phyloP scores from a whole-genome alignment of 257 asterid genomes.

The Nicotiana paniculata region DNA sequence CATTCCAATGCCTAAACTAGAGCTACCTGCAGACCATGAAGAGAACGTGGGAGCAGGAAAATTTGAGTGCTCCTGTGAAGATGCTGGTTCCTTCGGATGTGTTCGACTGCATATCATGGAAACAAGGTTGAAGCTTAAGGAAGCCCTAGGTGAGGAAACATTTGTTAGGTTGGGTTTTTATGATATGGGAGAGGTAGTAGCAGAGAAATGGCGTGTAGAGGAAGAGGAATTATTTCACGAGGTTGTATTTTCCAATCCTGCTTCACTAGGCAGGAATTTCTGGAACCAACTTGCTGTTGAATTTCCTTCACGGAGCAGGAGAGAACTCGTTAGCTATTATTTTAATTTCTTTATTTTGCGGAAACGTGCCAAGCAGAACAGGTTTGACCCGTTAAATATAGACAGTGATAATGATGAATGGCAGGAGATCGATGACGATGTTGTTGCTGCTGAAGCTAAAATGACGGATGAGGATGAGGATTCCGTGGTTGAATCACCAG shows the following conservation, averaged over 20 bases:
- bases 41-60: constrained; percentile 25
- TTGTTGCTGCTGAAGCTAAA: constrained; percentile 15
- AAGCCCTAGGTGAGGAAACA: constrained; percentile 23
- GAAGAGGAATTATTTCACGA: constrained; percentile 30
- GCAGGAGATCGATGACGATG: constrained; percentile 13
- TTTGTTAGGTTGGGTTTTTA: constrained; percentile 25
- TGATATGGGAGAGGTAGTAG: constrained; percentile 34
- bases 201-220: constrained; percentile 28
- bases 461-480: constrained; percentile 16
- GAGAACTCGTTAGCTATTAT: constrained; percentile 33
- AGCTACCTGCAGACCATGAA: constrained; percentile 3
- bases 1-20: constrained; percentile 21
- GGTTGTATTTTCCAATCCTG: constrained; percentile 26
- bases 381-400: constrained; percentile 18
- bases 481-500: constrained; percentile 22
- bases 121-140: constrained; percentile 25
- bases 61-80: constrained; percentile 25
- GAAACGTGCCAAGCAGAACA: constrained; percentile 38
- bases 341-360: constrained; percentile 33
- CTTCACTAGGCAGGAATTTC: constrained; percentile 24
- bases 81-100: constrained; percentile 30
- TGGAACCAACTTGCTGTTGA: constrained; percentile 26
- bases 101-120: constrained; percentile 25
- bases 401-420: constrained; percentile 41
- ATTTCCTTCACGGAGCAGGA: constrained; percentile 30